Base-by-base conservation (phyloP, 768 basidiomycete genomes). In the Coprinopsis marcescibilis region DNA sequence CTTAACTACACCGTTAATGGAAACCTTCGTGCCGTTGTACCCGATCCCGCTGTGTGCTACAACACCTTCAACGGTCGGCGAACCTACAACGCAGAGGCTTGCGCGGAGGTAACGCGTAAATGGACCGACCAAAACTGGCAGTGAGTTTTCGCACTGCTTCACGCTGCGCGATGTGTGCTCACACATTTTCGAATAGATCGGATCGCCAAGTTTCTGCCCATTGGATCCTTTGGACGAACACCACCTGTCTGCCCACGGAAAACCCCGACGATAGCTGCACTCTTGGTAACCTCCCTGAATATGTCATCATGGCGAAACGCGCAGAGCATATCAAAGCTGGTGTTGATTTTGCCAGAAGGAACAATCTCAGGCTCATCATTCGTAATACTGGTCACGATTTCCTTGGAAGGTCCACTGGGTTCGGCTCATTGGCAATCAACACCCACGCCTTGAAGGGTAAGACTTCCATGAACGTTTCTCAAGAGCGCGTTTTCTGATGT, bases 381-480 rank as follows among this genome's bases (percentile, higher is more conserved):
- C 55, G 57, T 21, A 60, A 57, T 30, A 57, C 56, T 1, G 58
- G 58, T 11, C 58, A 59, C 30, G 58, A 59, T 43, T 52, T 43
- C 29, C 25, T 49, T 27, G 37, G 46, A 19, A 14, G 48, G 4
- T 43, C 40, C 14, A 34, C 25, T 3, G 38, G 33, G 33, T 39
- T 44, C 7, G 45, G 35, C 5, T 21, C 21, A 12, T 27, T 46
- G 2, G 40, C 32, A 30, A 46, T 51, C 30, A 56, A 54, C 39
- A 55, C 57, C 42, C 53, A 53, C 26, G 53, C 43, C 29, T 50
- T 11, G 7, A 5, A 11, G 12, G 26, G 17, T 30, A 27, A 26
- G 10, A 53, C 42, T 19, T 49, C 51, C 17, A 51, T 50, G 19
- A 49, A 49, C 19, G 46, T 8, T n/a, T 12, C 19, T 27, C n/a